Percentiles rank a stretch among this genome's conserved stretches.
Conservation (phyloP, 192 early-diverging fungal species). For the Cetraspora pellucida region DNA sequence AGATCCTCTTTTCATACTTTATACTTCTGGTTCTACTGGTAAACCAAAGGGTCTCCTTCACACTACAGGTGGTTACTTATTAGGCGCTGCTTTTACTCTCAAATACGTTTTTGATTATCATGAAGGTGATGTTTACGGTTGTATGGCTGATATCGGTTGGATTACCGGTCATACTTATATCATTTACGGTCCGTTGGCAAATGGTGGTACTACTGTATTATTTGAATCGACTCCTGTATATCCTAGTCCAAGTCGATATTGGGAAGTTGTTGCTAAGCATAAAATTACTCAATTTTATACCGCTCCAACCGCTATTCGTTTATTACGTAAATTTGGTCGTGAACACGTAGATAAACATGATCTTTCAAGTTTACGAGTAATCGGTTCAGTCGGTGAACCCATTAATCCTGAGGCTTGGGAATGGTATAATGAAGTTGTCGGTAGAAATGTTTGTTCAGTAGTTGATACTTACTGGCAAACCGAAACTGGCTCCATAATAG, state of each 20-base stretch:
- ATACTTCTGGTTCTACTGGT: slow-evolving; percentile 90
- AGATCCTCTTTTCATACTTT: slow-evolving; percentile 94
- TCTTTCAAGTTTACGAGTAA: slow-evolving; percentile 81
- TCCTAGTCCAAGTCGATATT: slow-evolving; percentile 81
- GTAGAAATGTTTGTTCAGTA: slow-evolving; percentile 82
- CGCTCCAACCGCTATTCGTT: slow-evolving; percentile 95
- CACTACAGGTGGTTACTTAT: slow-evolving; percentile 92
- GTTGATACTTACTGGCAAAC: slow-evolving; percentile 97
- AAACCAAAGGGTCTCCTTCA: slow-evolving; percentile 94
- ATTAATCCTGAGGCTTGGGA: slow-evolving; percentile 98
- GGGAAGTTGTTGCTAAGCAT: slow-evolving; percentile 85
- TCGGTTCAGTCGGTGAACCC: slow-evolving; percentile 95
- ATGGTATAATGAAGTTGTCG: slow-evolving; percentile 94
- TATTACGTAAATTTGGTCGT: slow-evolving; percentile 85
- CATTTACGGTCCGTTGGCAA: slow-evolving; percentile 85
- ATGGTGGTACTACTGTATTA: slow-evolving; percentile 88
- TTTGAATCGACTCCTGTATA: slow-evolving; percentile 96
- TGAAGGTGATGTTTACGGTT: slow-evolving; percentile 83
- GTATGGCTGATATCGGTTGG: slow-evolving; percentile 96
- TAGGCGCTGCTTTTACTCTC: slow-evolving; percentile 78
- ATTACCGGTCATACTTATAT: slow-evolving; percentile 88
- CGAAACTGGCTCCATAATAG: slow-evolving; percentile 89
- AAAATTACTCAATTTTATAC: slow-evolving; percentile 98
- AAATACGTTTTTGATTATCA: slow-evolving; percentile 97
- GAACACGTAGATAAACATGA: slow-evolving; percentile 75